Percentiles rank a stretch among this genome's conserved stretches.
These are phyloP conservation scores for Kodamaea fukazawae DNA, from an alignment of 805 yeast species.

Conservation along the genomic window DNA sequence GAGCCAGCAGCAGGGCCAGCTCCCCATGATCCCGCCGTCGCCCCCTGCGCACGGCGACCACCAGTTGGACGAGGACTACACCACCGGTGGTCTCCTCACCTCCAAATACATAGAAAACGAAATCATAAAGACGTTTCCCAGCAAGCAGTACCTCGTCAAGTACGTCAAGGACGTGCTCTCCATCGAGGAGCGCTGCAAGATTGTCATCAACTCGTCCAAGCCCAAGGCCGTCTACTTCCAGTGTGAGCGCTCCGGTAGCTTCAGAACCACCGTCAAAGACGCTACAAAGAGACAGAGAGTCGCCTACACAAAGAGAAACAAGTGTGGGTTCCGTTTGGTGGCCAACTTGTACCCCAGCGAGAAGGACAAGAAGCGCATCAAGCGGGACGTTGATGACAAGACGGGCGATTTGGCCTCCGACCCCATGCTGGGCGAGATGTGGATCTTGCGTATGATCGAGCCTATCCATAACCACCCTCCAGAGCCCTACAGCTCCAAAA, in stretches of 20 bases:
- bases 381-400: slow-evolving; percentile 28
- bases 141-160: slow-evolving; percentile 20
- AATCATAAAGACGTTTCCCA: slow-evolving; percentile 15
- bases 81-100: slow-evolving; percentile 13
- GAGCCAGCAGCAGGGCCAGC: slow-evolving; percentile 15
- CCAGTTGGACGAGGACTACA: slow-evolving; percentile 14
- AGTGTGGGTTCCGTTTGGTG: slow-evolving; percentile 46
- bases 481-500: slow-evolving; percentile 36
- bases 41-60: slow-evolving; percentile 11
- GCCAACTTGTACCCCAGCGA: slow-evolving; percentile 45
- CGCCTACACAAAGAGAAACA: slow-evolving; percentile 46
- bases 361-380: slow-evolving; percentile 37
- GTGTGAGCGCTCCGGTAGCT: slow-evolving; percentile 45
- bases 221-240: slow-evolving; percentile 49
- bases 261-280: slow-evolving; percentile 47
- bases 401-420: slow-evolving; percentile 18
- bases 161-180: slow-evolving; percentile 39
- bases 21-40: slow-evolving; percentile 15
- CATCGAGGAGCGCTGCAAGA: slow-evolving; percentile 36
- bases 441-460: slow-evolving; percentile 47
- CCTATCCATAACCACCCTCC: slow-evolving; percentile 46
- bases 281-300: slow-evolving; percentile 44
- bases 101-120: slow-evolving; percentile 16
- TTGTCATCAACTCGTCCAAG: slow-evolving; percentile 46
- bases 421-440: slow-evolving; percentile 32